Base-by-base conservation (phyloP, 2,329 filamentous ascomycete species). In the Polychaeton citri region DNA sequence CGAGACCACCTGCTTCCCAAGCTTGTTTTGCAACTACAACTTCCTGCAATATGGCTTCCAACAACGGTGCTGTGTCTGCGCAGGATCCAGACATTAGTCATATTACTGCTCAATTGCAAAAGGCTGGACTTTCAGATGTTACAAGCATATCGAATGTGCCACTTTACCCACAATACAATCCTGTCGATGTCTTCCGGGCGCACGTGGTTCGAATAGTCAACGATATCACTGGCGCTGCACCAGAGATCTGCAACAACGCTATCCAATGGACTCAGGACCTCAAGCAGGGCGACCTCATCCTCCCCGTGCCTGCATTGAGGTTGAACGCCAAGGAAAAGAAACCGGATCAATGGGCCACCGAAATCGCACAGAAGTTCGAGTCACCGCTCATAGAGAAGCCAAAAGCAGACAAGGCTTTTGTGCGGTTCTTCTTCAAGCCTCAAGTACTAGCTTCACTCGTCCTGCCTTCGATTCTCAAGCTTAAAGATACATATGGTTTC, bases 351-450 rank as follows among this genome's bases (percentile, higher is more conserved):
- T 59, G 73, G 28, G 65, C 68, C 26, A 59, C 66, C 45, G 69
- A 76, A 49, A 61, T 77, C 40, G 68, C 60, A 15, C 63, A 69
- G 34, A 60, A 63, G 47, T 60, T 63, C 35, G 74, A 81, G 42
- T 81, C 78, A 43, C 73, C 80, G 15, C 68, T 92, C 18, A 69
- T 90, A 42, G 71, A 80, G 47, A 79, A 78, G 55, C 83, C 83
- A 12, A 63, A 66, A 9, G 65, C 69, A n/a, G 70, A 66, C 41
- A 79, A 77, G 45, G 73, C 75, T 33, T 86, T 83, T 50, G 61
- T 93, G 28, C 73, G 76, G 48, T 88, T 93, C 65, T 87, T 79
- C 67, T 81, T 87, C 69, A 81, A 81, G 61, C 64, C 72, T n/a
- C 66, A 63, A 2, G 72, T 76, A 10, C 71, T 90, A 31, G 66